These are phyloP conservation scores for Venturia carpophila DNA, from an alignment of 2,329 filamentous ascomycete genomes.

Conservation along the genomic window DNA sequence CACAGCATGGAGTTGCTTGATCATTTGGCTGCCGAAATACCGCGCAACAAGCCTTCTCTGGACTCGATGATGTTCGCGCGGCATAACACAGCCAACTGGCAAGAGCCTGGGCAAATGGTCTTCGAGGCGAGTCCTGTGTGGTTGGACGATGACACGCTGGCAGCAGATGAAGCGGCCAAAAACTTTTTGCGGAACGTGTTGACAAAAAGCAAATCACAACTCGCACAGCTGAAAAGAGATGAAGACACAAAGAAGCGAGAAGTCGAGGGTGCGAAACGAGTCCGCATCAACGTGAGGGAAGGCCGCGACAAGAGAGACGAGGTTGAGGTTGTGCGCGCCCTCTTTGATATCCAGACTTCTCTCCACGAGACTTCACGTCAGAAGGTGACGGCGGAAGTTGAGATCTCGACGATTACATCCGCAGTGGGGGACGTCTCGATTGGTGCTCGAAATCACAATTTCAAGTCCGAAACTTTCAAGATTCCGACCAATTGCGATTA, in stretches of 20 bases:
- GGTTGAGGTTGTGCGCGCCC: constrained; percentile 71
- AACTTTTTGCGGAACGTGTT: constrained; percentile 87
- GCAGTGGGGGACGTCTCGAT: constrained; percentile 88
- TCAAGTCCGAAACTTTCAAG: constrained; percentile 98
- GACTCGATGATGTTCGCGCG: constrained; percentile 98
- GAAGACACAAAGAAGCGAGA: constrained; percentile 81
- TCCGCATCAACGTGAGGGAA: constrained; percentile 69
- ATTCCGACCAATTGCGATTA: constrained; percentile 98
- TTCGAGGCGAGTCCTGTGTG: constrained; percentile 96
- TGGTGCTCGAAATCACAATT: constrained; percentile 91
- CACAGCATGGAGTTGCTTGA: constrained; percentile 65
- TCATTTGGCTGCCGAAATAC: constrained; percentile 70
- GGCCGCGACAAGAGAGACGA: constrained; percentile 86
- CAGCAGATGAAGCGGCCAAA: constrained; percentile 79
- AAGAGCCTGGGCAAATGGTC: constrained; percentile 73
- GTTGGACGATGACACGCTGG: constrained; percentile 86
- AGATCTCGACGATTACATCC: constrained; percentile 85
- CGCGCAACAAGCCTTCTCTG: constrained; percentile 76
- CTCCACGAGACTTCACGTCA: constrained; percentile 78
- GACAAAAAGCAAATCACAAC: constrained; percentile 77
- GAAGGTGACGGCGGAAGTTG: constrained; percentile 81
- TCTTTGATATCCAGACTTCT: constrained; percentile 77
- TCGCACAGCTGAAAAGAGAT: constrained; percentile 72
- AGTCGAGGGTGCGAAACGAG: constrained; percentile 66
- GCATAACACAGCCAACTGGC: constrained; percentile 70